A percentile compares a stretch with the other conserved stretches of the same genome.
Evolutionary conservation across 192 early-diverging fungal genomes (phyloP).

Genomic region (Entomortierella beljakovae): DNA sequence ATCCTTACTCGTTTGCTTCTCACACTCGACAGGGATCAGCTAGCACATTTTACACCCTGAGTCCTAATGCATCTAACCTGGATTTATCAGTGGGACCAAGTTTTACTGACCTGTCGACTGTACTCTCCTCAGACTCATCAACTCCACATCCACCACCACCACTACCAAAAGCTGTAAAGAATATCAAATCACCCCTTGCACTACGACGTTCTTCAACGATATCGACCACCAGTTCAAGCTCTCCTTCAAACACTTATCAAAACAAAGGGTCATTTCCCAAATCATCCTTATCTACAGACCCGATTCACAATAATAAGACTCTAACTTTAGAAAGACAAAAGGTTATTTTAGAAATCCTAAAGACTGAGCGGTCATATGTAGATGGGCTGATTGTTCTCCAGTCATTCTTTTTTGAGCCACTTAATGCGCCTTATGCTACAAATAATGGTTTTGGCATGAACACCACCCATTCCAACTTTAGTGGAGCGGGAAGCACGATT

Average conservation of each 20-base stretch:
- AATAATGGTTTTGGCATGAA: slow-evolving; percentile 28
- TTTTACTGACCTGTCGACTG: neutral
- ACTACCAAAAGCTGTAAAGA: slow-evolving; percentile 21
- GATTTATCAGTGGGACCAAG: slow-evolving; percentile 19
- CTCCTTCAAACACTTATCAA: slow-evolving; percentile 15
- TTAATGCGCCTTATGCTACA: slow-evolving; percentile 25
- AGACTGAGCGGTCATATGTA: slow-evolving; percentile 90
- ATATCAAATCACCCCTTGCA: slow-evolving; percentile 39
- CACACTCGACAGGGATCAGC: slow-evolving; percentile 34
- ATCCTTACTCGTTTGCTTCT: slow-evolving; percentile 6
- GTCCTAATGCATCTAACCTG: slow-evolving; percentile 40
- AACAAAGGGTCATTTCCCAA: slow-evolving; percentile 32
- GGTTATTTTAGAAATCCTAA: slow-evolving; percentile 83
- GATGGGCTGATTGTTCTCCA: slow-evolving; percentile 77
- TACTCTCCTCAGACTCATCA: neutral
- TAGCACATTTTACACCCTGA: slow-evolving; percentile 36
- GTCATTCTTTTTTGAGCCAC: slow-evolving; percentile 36
- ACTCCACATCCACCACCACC: slow-evolving; percentile 1
- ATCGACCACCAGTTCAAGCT: slow-evolving; percentile 16
- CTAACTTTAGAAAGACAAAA: slow-evolving; percentile 62
- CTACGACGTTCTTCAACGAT: slow-evolving; percentile 31
- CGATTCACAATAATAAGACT: slow-evolving; percentile 26
- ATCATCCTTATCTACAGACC: slow-evolving; percentile 21
- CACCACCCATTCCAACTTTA: slow-evolving; percentile 14
- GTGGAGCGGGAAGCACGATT: slow-evolving; percentile 8